A percentile compares a stretch with the other conserved stretches of the same genome.
These are phyloP conservation scores for Malus domestica DNA, from an alignment of 306 rosid species.

Conservation along the genomic window DNA sequence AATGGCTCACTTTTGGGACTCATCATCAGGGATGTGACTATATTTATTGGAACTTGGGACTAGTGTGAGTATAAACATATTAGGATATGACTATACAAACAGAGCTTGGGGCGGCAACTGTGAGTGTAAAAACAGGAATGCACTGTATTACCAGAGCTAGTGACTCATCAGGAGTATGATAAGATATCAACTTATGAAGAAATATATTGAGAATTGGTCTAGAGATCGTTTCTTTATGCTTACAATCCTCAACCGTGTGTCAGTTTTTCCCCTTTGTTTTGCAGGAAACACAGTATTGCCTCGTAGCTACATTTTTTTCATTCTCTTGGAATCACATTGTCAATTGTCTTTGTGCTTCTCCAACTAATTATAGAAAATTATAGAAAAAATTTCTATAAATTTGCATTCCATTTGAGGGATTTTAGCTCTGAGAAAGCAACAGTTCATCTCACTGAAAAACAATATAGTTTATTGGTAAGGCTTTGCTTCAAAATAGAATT, in stretches of 20 bases:
- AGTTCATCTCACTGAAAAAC: slow-evolving; percentile 16
- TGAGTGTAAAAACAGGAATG: not conserved
- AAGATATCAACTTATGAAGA: not conserved
- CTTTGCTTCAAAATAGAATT: slow-evolving; percentile 9
- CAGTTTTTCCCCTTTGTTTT: not conserved
- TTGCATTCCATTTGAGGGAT: not conserved
- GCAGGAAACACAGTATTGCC: not conserved
- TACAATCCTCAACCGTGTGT: not conserved
- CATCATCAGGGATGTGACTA: not conserved
- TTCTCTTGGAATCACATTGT: not conserved
- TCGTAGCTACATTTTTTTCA: not conserved
- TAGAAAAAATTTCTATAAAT: not conserved
- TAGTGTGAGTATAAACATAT: not conserved
- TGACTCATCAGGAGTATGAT: not conserved
- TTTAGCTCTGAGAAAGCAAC: slow-evolving; percentile 13
- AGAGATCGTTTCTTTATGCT: not conserved
- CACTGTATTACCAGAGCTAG: not conserved
- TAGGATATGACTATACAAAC: not conserved
- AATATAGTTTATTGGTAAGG: slow-evolving; percentile 7
- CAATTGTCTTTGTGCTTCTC: not conserved
- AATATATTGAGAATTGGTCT: not conserved
- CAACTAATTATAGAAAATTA: too few species aligned
- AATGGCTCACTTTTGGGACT: not conserved
- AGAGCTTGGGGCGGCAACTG: not conserved
- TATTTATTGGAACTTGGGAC: not conserved